Evolutionary conservation across 1,139 yeast species (phyloP), one percentile per base, ranked within the genome.

Genomic region (Pichia sp.): DNA sequence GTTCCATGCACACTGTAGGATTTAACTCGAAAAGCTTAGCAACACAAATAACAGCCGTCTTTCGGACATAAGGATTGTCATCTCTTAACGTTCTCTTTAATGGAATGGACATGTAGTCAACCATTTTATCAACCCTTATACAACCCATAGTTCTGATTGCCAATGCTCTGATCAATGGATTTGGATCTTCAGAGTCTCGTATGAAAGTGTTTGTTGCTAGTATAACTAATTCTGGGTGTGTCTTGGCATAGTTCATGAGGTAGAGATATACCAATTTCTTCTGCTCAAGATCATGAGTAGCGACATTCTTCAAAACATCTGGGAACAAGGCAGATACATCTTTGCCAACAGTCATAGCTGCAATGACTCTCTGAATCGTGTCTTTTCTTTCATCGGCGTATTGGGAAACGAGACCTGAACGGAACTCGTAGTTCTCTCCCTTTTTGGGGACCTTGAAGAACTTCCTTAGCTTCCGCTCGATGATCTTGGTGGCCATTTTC

Each of bases 71-170:
- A 2, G 99, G 98, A 56, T 88, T 88, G 51, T 87, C 97, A 60
- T 91, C 98, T 44, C 70, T 70, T 48, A 93, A 65, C 2, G 97
- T 88, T 52, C 85, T 72, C 48, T 79, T 77, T 45, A 93, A 67
- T 0, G 98, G 98, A 22, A 82, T 77, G 47, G 87, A 93, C 77
- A 93, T 77, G 56, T 93, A 91, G 56, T 88, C 97, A 29, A 87
- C 86, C 78, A 93, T 88, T 59, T 83, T 87, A 52, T 84, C 93
- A 20, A 93, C 98, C 32, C 98, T 67, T 37, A 93, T 87, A 64
- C 97, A 91, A 1, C 98, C 97, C 99, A 93, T 93, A 11, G 99
- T 93, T 54, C 98, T 74, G 42, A 93, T 88, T 0, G 99, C 97
- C 59, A 93, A 72, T 1, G 98, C 96, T 40, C 98, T 71, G 22